phyloP scores from a whole-genome alignment of 164 flowering plant species.

The Taxillus chinensis region DNA sequence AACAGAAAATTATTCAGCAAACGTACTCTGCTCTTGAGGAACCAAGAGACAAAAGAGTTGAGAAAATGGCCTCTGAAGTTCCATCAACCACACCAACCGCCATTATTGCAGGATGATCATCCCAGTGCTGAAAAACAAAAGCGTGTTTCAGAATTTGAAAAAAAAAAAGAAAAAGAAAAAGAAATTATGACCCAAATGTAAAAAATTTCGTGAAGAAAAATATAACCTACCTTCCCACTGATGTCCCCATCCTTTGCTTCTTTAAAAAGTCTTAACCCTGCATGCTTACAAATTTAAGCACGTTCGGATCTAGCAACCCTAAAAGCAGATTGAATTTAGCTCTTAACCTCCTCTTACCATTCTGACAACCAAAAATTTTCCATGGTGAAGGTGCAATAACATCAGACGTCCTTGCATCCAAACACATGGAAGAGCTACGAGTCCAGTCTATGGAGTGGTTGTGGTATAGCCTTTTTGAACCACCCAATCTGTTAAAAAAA shows the following conservation, averaged over 20 bases:
- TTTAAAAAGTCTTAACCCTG: slow-evolving; percentile 2
- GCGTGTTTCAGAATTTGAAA: neutral
- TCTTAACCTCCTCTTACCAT: neutral
- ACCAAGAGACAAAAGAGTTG: slow-evolving; percentile 80
- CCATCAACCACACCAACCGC: slow-evolving; percentile 88
- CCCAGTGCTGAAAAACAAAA: slow-evolving; percentile 43
- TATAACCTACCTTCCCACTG: neutral
- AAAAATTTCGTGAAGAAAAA: neutral
- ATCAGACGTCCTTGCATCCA: slow-evolving; percentile 1
- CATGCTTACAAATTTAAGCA: neutral
- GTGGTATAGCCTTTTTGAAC: neutral
- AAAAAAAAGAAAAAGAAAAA: neutral
- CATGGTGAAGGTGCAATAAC: slow-evolving; percentile 6
- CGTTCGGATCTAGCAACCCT: neutral
- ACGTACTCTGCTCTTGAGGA: slow-evolving; percentile 87
- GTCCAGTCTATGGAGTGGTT: neutral
- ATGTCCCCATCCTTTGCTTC: slow-evolving; percentile 1
- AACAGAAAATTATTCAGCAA: neutral
- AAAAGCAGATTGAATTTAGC: neutral
- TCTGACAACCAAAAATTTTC: slow-evolving; percentile 5
- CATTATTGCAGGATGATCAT: slow-evolving; percentile 94
- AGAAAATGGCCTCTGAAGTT: slow-evolving; percentile 75
- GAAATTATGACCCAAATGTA: neutral
- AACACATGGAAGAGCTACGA: neutral
- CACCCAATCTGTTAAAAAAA: neutral